A percentile compares a stretch with the other conserved stretches of the same genome.
Evolutionary conservation across 345 rosid genomes (phyloP).

Genomic region (Eucalyptus virginea): DNA sequence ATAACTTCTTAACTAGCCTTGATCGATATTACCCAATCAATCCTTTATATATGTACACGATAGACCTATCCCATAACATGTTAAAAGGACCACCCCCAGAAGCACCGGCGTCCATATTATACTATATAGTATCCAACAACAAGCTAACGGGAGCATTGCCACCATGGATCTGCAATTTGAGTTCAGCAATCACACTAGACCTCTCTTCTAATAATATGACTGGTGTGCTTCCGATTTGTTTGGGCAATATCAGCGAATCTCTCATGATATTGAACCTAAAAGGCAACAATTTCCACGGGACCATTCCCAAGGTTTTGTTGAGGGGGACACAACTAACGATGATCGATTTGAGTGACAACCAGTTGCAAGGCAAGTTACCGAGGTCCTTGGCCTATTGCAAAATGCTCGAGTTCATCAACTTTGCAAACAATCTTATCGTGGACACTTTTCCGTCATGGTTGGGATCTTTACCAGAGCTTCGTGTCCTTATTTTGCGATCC

Average conservation of each 20-base stretch:
- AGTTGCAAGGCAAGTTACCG: not conserved
- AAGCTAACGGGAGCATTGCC: not conserved
- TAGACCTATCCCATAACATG: not conserved
- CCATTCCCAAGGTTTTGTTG: not conserved
- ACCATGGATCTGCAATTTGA: not conserved
- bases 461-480: not conserved
- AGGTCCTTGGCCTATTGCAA: not conserved
- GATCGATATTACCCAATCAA: not conserved
- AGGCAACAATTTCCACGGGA: not conserved
- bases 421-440: not conserved
- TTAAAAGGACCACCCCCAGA: not conserved
- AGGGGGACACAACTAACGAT: not conserved
- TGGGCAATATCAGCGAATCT: not conserved
- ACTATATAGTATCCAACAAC: not conserved
- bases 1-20: not conserved
- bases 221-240: not conserved
- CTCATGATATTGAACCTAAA: not conserved
- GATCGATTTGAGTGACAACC: not conserved
- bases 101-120: rapidly evolving
- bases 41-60: not conserved
- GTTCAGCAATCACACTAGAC: not conserved
- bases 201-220: not conserved
- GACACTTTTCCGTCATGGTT: slow-evolving; percentile 8
- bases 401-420: not conserved
- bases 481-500: not conserved